A percentile compares a stretch with the other conserved stretches of the same genome.
These are phyloP conservation scores for Dianthus caryophyllus DNA, from an alignment of 148 eudicot genomes.

Conservation along the genomic window DNA sequence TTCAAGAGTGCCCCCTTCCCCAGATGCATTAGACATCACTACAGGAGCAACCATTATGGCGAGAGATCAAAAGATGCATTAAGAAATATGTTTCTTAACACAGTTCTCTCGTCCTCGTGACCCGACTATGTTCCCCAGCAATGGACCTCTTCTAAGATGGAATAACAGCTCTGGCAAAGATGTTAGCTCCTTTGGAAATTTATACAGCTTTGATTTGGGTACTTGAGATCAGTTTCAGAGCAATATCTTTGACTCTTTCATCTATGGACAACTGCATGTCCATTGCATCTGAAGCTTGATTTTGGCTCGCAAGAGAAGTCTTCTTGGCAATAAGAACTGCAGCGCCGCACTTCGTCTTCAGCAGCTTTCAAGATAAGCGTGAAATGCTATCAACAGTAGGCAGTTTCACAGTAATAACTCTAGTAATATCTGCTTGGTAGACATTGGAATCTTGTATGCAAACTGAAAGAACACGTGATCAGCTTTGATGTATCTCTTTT, in stretches of 20 bases:
- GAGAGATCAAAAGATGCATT: constrained; percentile 96
- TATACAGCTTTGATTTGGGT: constrained; percentile 81
- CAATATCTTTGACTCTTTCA: constrained; percentile 88
- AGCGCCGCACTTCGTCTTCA: constrained; percentile 88
- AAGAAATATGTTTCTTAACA: constrained; percentile 72
- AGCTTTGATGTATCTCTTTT: constrained; percentile 58
- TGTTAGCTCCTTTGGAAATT: constrained; percentile 82
- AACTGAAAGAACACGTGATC: constrained; percentile 83
- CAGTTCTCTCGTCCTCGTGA: constrained; percentile 97
- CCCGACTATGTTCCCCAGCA: constrained; percentile 82
- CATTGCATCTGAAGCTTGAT: constrained; percentile 49
- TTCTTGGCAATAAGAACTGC: constrained; percentile 86
- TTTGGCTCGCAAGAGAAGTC: constrained; percentile 77
- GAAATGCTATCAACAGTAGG: constrained; percentile 89
- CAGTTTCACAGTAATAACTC: constrained; percentile 79
- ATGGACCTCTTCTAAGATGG: constrained; percentile 92
- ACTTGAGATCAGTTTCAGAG: constrained; percentile 72
- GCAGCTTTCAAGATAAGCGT: constrained; percentile 76
- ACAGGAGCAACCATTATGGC: constrained; percentile 84
- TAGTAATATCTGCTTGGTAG: constrained; percentile 78
- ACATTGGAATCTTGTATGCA: constrained; percentile 64
- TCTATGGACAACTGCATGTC: constrained; percentile 69
- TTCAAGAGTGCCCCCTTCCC: constrained; percentile 97
- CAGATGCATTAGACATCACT: constrained; percentile 96
- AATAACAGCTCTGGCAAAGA: constrained; percentile 80